phyloP scores from a whole-genome alignment of 176 grass and related monocot species.

The Oryza meyeriana region DNA sequence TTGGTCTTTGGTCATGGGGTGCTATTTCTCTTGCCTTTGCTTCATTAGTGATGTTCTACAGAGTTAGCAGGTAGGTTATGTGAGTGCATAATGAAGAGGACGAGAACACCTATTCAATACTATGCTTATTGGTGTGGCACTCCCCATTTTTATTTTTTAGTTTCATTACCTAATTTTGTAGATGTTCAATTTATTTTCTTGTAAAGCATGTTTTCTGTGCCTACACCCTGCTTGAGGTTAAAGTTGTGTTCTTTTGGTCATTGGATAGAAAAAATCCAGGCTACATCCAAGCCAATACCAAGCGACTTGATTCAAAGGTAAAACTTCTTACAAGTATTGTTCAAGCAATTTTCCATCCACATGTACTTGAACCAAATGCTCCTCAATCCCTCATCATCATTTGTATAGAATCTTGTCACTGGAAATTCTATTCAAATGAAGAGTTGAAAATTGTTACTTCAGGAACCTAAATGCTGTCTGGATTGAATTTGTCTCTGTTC shows the following conservation, averaged over 20 bases:
- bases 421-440: not conserved
- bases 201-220: conserved; percentile 19
- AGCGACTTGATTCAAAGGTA: conserved; percentile 58
- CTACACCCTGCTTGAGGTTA: conserved; percentile 29
- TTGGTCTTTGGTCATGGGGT: conserved; percentile 83
- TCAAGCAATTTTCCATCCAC: conserved; percentile 17
- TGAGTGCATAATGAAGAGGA: not conserved
- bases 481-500: not conserved
- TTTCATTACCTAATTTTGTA: conserved; percentile 4
- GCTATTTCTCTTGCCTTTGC: conserved; percentile 77
- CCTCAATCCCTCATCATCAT: conserved; percentile 8
- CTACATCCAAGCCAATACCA: conserved; percentile 78
- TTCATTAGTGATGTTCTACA: conserved; percentile 78
- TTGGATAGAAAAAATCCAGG: conserved; percentile 87
- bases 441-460: conserved; percentile 21
- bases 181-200: conserved; percentile 22
- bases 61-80: conserved; percentile 74
- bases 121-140: not conserved
- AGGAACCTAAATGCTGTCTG: not conserved
- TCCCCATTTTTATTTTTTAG: conserved; percentile 9
- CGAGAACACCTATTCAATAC: not conserved
- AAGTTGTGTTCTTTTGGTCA: conserved; percentile 26
- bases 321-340: not conserved
- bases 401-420: not conserved
- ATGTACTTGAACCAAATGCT: not conserved